These are phyloP conservation scores for Scolecobasidium constrictum DNA, from an alignment of 2,329 filamentous ascomycete species.

Conservation along the genomic window DNA sequence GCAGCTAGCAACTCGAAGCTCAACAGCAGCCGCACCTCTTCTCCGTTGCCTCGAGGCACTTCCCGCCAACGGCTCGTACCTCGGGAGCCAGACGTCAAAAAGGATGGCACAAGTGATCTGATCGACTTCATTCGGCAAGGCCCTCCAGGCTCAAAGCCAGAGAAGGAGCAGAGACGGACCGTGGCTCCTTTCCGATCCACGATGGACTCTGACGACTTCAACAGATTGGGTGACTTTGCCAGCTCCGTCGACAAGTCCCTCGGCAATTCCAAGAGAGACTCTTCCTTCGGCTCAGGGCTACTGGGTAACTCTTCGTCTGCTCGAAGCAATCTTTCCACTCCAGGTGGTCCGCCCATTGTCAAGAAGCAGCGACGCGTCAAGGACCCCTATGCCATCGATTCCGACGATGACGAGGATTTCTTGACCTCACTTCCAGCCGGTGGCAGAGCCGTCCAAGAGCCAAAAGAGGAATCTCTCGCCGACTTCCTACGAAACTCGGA, in stretches of 20 bases:
- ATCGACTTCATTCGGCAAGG: conserved; percentile 94
- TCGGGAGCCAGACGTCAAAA: conserved; percentile 56
- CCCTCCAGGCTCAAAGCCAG: conserved; percentile 43
- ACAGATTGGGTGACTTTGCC: conserved; percentile 19
- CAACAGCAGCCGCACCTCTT: neutral
- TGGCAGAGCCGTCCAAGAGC: conserved; percentile 22
- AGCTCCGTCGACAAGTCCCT: conserved; percentile 15
- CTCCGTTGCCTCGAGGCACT: conserved; percentile 9
- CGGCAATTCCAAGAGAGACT: conserved; percentile 22
- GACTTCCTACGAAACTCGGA: conserved; percentile 64
- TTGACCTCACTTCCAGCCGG: conserved; percentile 29
- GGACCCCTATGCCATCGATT: conserved; percentile 90
- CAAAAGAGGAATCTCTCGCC: conserved; percentile 55
- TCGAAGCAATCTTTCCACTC: conserved; percentile 25
- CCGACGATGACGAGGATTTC: conserved; percentile 40
- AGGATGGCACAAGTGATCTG: conserved; percentile 67
- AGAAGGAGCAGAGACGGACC: conserved; percentile 48
- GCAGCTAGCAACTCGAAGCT: conserved; percentile 1
- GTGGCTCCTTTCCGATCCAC: conserved; percentile 77
- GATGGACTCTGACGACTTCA: conserved; percentile 74
- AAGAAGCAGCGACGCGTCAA: conserved; percentile 65
- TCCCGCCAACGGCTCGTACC: conserved; percentile 33
- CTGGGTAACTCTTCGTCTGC: conserved; percentile 12
- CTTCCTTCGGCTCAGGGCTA: conserved; percentile 13
- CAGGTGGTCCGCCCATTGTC: conserved; percentile 10